Evolutionary conservation across 1,284 basidiomycete species (phyloP).

Genomic region (Cryptococcus jaspeensis): DNA sequence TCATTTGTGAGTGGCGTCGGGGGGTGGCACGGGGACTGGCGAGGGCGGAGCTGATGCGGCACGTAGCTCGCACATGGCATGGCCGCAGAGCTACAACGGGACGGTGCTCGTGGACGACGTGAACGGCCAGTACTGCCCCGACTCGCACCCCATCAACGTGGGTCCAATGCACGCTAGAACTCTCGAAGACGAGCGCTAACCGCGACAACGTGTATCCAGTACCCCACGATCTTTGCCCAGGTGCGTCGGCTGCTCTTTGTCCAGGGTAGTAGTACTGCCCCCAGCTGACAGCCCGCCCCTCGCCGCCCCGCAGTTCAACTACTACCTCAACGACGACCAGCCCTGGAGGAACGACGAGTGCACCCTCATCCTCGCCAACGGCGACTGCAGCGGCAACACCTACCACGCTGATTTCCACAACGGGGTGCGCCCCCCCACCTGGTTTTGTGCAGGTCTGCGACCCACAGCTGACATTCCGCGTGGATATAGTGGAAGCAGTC

Average conservation of each 20-base stretch:
- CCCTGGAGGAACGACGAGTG: conserved; percentile 31
- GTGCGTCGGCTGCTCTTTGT: conserved; percentile 2
- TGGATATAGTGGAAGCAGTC: conserved; percentile 25
- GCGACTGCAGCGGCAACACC: conserved; percentile 36
- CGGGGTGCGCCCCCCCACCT: conserved; percentile 27
- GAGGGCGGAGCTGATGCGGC: conserved; percentile 4
- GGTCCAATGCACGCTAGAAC: not conserved
- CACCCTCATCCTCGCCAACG: conserved; percentile 39
- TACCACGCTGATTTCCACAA: conserved; percentile 45
- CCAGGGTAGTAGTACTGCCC: not conserved
- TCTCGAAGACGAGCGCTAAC: not conserved
- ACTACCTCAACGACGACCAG: conserved; percentile 28
- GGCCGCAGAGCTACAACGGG: conserved; percentile 31
- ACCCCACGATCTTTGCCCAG: conserved; percentile 44
- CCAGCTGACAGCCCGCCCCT: not conserved
- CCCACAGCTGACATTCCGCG: not conserved
- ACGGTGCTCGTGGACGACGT: conserved; percentile 16
- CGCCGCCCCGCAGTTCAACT: conserved; percentile 26
- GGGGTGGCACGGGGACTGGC: not conserved
- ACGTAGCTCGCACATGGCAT: conserved; percentile 45
- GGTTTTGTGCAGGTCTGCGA: not conserved
- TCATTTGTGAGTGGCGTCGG: conserved; percentile 34
- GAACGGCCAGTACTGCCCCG: conserved; percentile 31
- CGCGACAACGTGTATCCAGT: conserved; percentile 11
- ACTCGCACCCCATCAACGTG: conserved; percentile 29